Evolutionary conservation across 192 early-diverging fungal genomes (phyloP).

Genomic region (Pilaira anomala): DNA sequence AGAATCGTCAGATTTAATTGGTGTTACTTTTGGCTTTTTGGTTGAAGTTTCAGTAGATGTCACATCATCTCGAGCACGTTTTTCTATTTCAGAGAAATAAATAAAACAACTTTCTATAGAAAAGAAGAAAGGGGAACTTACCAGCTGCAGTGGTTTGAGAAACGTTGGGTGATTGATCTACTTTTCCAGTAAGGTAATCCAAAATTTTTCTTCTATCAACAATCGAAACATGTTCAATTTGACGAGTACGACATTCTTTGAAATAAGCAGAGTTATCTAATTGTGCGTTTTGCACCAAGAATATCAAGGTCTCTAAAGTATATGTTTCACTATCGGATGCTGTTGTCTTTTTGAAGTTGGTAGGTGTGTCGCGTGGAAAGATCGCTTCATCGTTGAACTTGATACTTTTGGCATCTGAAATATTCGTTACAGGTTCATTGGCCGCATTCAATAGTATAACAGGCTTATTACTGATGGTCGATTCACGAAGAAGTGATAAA

Average conservation of each 20-base stretch:
- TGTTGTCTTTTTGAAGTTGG: slow-evolving; percentile 49
- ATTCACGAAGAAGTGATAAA: slow-evolving; percentile 59
- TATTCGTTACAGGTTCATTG: slow-evolving; percentile 36
- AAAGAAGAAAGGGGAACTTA: slow-evolving; percentile 11
- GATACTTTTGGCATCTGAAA: slow-evolving; percentile 49
- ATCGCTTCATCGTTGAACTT: slow-evolving; percentile 55
- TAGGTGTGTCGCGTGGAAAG: slow-evolving; percentile 56
- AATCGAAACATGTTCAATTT: slow-evolving; percentile 66
- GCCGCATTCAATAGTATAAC: slow-evolving; percentile 47
- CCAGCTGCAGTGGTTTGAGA: slow-evolving; percentile 28
- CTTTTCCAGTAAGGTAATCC: slow-evolving; percentile 68
- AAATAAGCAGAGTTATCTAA: slow-evolving; percentile 73
- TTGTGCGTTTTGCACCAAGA: slow-evolving; percentile 61
- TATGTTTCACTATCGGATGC: slow-evolving; percentile 62
- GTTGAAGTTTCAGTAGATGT: slow-evolving; percentile 15
- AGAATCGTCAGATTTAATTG: slow-evolving; percentile 31
- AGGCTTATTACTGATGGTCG: slow-evolving; percentile 51
- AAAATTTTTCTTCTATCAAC: slow-evolving; percentile 68
- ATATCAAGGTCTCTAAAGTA: slow-evolving; percentile 67
- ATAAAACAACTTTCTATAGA: no score
- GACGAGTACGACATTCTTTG: slow-evolving; percentile 53
- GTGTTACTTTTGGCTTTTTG: slow-evolving; percentile 35
- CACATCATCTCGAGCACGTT: background rate
- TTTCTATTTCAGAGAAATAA: background rate
- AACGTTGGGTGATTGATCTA: slow-evolving; percentile 39